These are phyloP conservation scores for Heterobasidion occidentale DNA, from an alignment of 1,284 basidiomycete genomes.

Conservation along the genomic window DNA sequence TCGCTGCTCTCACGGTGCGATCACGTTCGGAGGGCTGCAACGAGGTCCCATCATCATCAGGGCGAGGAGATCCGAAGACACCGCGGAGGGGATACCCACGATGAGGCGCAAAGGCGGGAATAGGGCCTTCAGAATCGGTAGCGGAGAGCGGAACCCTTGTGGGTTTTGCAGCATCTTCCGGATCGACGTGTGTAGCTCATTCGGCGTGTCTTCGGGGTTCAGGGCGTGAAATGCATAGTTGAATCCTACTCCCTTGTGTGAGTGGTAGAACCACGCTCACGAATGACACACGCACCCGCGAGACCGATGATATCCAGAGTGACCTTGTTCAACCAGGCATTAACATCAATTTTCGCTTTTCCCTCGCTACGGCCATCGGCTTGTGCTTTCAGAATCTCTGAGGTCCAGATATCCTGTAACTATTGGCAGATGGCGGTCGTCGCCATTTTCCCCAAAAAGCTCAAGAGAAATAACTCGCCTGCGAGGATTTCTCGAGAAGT, in stretches of 20 bases:
- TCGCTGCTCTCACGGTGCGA: background rate
- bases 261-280: background rate
- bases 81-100: slow-evolving; percentile 2
- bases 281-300: slow-evolving; percentile 25
- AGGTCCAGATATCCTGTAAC: slow-evolving; percentile 18
- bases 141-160: slow-evolving; percentile 1
- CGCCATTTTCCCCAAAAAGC: background rate
- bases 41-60: slow-evolving; percentile 10
- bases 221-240: slow-evolving; percentile 41
- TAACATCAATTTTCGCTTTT: slow-evolving; percentile 20
- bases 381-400: background rate
- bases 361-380: too few relatives aligned
- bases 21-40: slow-evolving; percentile 7
- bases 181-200: slow-evolving; percentile 34
- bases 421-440: background rate
- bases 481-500: slow-evolving; percentile 21
- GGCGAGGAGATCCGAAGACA: background rate
- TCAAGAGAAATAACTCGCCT: slow-evolving; percentile 8
- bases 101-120: slow-evolving; percentile 7
- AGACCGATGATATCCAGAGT: slow-evolving; percentile 44
- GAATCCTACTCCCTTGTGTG: slow-evolving; percentile 28
- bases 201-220: slow-evolving; percentile 14
- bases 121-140: background rate
- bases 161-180: slow-evolving; percentile 13
- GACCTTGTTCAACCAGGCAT: slow-evolving; percentile 32